phyloP scores from a whole-genome alignment of 306 rosid species.

The Hippophae gyantsensis region DNA sequence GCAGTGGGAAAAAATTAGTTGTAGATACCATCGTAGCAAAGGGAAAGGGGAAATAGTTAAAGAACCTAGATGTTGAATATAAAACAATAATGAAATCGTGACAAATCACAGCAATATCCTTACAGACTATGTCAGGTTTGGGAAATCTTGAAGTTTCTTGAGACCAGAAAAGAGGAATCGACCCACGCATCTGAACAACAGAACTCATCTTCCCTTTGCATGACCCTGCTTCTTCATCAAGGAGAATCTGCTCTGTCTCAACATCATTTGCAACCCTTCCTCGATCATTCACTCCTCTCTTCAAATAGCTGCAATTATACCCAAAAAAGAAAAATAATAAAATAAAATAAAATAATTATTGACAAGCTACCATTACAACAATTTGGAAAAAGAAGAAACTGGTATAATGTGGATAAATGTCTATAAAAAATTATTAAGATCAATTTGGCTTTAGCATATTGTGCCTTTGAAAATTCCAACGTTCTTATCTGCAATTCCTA shows the following conservation, averaged over 20 bases:
- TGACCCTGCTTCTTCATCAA: constrained; percentile 87
- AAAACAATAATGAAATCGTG: not conserved
- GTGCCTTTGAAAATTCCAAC: no score
- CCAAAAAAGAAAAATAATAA: constrained; percentile 7
- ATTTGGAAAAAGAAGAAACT: no score
- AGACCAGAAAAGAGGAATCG: constrained; percentile 98
- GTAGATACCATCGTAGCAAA: not conserved
- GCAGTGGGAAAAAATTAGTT: no score
- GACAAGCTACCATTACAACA: not conserved
- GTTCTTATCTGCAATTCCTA: no score
- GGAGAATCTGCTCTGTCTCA: constrained; percentile 94
- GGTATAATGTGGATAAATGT: no score
- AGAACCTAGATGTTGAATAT: constrained; percentile 2
- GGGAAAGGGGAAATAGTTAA: not conserved
- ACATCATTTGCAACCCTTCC: constrained; percentile 99
- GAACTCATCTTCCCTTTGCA: constrained; percentile 95
- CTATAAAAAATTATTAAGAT: no score
- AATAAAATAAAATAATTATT: not conserved
- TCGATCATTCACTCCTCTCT: constrained; percentile 93
- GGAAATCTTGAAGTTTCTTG: constrained; percentile 96
- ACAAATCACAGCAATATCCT: constrained; percentile 22
- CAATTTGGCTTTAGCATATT: no score
- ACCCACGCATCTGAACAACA: constrained; percentile 93
- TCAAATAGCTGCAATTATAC: constrained; percentile 55
- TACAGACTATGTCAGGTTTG: constrained; percentile 89